Evolutionary conservation across 169 alveolate genomes (phyloP).

Genomic region (Plasmodium cynomolgi): DNA sequence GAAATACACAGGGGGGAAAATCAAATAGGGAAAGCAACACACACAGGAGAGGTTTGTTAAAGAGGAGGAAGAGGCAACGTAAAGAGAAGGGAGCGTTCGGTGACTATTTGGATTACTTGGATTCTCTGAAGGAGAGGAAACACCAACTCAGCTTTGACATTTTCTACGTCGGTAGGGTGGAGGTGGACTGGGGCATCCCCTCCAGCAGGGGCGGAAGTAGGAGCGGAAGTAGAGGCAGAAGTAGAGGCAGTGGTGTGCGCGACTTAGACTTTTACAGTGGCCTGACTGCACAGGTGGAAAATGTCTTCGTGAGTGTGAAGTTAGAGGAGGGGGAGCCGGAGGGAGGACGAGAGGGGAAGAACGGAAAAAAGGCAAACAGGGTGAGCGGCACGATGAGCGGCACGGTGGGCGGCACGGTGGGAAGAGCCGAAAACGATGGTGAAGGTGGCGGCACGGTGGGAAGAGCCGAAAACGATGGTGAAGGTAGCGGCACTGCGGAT

Average conservation of each 20-base stretch:
- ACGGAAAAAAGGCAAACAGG: not conserved
- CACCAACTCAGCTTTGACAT: slow-evolving; percentile 1
- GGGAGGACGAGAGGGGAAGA: not conserved
- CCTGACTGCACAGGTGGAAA: slow-evolving; percentile 15
- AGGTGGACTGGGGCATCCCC: not conserved
- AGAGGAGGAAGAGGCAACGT: not conserved
- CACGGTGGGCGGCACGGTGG: not conserved
- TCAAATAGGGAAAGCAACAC: not conserved
- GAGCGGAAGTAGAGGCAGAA: not conserved
- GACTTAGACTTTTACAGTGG: not conserved
- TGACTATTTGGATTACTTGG: slow-evolving; percentile 1
- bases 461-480: not conserved
- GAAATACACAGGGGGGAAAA: not conserved
- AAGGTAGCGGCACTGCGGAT: not conserved
- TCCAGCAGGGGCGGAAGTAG: not conserved
- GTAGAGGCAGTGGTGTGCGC: not conserved
- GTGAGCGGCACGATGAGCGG: not conserved
- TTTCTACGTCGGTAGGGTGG: not conserved
- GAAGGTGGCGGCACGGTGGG: not conserved
- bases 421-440: not conserved
- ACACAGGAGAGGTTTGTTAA: not conserved
- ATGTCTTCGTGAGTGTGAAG: not conserved
- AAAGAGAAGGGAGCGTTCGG: not conserved
- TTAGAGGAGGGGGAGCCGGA: not conserved
- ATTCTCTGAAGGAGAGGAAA: not conserved